A percentile compares a stretch with the other conserved stretches of the same genome.
Evolutionary conservation across 2,329 filamentous ascomycete genomes (phyloP).

Genomic region (Sarocladium strictum): DNA sequence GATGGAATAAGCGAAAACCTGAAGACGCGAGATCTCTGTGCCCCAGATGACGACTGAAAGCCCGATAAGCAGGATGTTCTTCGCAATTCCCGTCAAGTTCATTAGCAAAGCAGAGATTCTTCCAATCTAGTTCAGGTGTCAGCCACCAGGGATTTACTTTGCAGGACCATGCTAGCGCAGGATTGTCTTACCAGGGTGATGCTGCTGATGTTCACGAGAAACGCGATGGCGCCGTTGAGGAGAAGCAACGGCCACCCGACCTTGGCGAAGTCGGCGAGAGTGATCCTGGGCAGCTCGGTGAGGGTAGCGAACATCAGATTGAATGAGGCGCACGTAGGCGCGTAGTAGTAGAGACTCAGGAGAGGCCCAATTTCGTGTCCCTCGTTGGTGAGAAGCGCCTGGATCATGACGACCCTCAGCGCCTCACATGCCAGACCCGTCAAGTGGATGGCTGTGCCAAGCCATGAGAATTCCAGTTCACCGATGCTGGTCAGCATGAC

Average conservation of each 20-base stretch:
- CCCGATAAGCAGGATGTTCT: slow-evolving; percentile 77
- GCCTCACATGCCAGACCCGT: slow-evolving; percentile 77
- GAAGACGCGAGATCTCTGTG: slow-evolving; percentile 63
- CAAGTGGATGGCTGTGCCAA: slow-evolving; percentile 63
- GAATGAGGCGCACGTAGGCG: slow-evolving; percentile 76
- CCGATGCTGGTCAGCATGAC: slow-evolving; percentile 50
- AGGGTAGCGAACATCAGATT: slow-evolving; percentile 66
- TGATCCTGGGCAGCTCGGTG: slow-evolving; percentile 62
- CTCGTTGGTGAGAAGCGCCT: slow-evolving; percentile 69
- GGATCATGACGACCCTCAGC: slow-evolving; percentile 76
- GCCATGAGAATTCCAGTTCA: slow-evolving; percentile 62
- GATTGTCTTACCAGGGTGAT: slow-evolving; percentile 68
- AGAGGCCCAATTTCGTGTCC: slow-evolving; percentile 84
- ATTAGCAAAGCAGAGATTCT: slow-evolving; percentile 83
- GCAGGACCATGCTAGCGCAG: neutral
- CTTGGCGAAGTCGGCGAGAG: slow-evolving; percentile 57
- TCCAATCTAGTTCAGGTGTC: slow-evolving; percentile 57
- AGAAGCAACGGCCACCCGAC: slow-evolving; percentile 61
- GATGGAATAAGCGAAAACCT: slow-evolving; percentile 72
- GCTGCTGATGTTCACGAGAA: slow-evolving; percentile 74
- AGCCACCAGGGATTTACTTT: neutral
- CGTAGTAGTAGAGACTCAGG: slow-evolving; percentile 85
- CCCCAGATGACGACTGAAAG: slow-evolving; percentile 74
- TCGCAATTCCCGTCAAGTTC: slow-evolving; percentile 79
- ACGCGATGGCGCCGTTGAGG: slow-evolving; percentile 71